Evolutionary conservation across 2,329 filamentous ascomycete species (phyloP).

Genomic region (Colletotrichum chrysophilum): DNA sequence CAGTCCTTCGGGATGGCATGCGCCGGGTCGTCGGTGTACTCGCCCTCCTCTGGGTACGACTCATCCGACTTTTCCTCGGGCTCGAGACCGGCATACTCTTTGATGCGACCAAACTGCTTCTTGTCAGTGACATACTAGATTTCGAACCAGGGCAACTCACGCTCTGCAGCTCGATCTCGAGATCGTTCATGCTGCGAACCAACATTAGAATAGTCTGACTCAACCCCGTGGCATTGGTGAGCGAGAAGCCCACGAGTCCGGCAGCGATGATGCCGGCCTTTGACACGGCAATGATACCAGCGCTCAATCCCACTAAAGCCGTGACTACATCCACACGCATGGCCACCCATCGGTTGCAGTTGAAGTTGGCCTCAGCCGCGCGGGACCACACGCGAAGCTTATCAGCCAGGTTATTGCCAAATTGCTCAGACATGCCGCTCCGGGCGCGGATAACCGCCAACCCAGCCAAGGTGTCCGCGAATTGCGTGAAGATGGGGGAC

Average conservation of each 20-base stretch:
- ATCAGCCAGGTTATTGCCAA: constrained; percentile 53
- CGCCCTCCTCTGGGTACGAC: constrained; percentile 40
- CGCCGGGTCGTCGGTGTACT: constrained; percentile 44
- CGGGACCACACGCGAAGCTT: constrained; percentile 53
- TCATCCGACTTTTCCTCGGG: constrained; percentile 49
- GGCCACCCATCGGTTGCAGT: constrained; percentile 63
- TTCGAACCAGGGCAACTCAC: constrained; percentile 37
- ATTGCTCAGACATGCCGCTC: constrained; percentile 45
- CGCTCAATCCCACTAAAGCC: constrained; percentile 54
- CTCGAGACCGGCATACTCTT: constrained; percentile 52
- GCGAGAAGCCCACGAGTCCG: constrained; percentile 60
- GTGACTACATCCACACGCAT: constrained; percentile 60
- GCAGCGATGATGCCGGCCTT: constrained; percentile 52
- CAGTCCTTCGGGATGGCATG: constrained; percentile 46
- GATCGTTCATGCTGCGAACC: constrained; percentile 59
- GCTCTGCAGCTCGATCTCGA: constrained; percentile 62
- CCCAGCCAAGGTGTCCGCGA: constrained; percentile 57
- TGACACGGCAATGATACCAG: constrained; percentile 57
- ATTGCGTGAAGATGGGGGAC: constrained; percentile 63
- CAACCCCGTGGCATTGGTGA: constrained; percentile 60
- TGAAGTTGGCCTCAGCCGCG: constrained; percentile 54
- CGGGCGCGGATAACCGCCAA: constrained; percentile 55
- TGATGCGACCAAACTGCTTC: constrained; percentile 51
- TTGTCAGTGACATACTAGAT: neutral
- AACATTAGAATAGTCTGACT: constrained; percentile 56